Base-by-base conservation (phyloP, 331 rosid species). In the Rhamnella rubrinervis region DNA sequence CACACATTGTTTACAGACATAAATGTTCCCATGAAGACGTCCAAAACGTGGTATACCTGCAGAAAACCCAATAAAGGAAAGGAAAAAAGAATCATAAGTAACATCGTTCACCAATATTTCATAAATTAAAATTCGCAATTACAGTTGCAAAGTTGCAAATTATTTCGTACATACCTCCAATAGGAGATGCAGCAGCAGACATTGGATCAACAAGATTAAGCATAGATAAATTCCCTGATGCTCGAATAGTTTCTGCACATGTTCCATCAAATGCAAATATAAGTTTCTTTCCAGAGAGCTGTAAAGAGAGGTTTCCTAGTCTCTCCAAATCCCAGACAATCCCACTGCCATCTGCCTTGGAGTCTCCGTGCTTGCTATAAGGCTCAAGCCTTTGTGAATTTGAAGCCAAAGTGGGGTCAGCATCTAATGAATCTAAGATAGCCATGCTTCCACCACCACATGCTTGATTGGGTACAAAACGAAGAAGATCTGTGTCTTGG, bases 391-490 rank as follows among this genome's bases (percentile, higher is more conserved):
- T 95, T 77, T 80, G 99, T 64, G 85, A 81, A 83, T 75, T 89
- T 55, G 87, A 78, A 68, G 84, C 81, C 87, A 89, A 77, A 65
- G 92, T 76, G 52, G 67, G 66, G 75, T 95, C 99, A 59, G 88
- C 88, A 67, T 92, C 97, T 70, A 95, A 84, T 41, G 97, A 86
- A 79, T 95, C 99, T 82, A 95, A 86, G 77, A 95, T 95, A 72
- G 99, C 96, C 97, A 95, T 86, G 77, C 93, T 89, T 66, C 96
- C 99, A 38, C 99, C 99, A 66, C 99, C 97, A 67, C 99, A 95
- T 67, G 99, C 99, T 79, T 88, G 96, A 75, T 95, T 92, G 61
- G 99, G 99, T 40, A 95, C 96, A 84, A 95, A 92, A 49, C 84
- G 96, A 71, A 95, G 84, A 78, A 95, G 97, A 84, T 95, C 89